Base-by-base conservation (phyloP, 208 protist species). In the Leishmania mexicana region DNA sequence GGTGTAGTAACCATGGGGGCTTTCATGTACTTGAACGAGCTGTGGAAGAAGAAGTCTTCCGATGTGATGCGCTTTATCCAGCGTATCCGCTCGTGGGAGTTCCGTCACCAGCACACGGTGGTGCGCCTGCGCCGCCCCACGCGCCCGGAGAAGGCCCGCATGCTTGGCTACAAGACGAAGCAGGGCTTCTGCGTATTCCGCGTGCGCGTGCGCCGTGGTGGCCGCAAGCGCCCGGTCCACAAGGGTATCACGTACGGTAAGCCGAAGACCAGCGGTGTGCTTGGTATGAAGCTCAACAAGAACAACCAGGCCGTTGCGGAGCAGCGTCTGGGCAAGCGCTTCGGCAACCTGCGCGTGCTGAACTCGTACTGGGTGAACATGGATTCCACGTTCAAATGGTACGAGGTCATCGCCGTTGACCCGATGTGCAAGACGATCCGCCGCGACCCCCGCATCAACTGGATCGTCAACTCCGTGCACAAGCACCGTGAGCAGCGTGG, bases 1-100 rank as follows among this genome's bases (percentile, higher is more conserved):
- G 65, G 17, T 31, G 21, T 71, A 71, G 28, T 24, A 93, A 65
- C 67, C 68, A 99, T 99, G 99, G 99, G 99, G 73, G 99, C 99
- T 74, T 99, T 99, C 97, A 99, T 99, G 94, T 99, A 99, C 92
- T 81, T 99, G 87, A 96, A 99, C 78, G 99, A 99, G 93, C 90
- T 99, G 53, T 99, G 98, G 98, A 99, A 98, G 91, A 99, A 99
- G 93, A 99, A 99, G 95, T 99, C 99, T 96, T 99, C 96, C 92
- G 99, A 99, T 97, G 99, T 99, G 86, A 96, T 99, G 88, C 97
- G 99, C 89, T 99, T 99, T 97, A 95, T 99, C 65, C 93, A 98
- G 81, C 98, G 99, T 85, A 92, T 99, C 65, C 97, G 99, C 83
- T 93, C 92, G 86, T 99, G 99, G 99, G 99, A 99, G 95, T 99